Conservation (phyloP, 2,329 filamentous ascomycete genomes). For the Thermoascus crustaceus region DNA sequence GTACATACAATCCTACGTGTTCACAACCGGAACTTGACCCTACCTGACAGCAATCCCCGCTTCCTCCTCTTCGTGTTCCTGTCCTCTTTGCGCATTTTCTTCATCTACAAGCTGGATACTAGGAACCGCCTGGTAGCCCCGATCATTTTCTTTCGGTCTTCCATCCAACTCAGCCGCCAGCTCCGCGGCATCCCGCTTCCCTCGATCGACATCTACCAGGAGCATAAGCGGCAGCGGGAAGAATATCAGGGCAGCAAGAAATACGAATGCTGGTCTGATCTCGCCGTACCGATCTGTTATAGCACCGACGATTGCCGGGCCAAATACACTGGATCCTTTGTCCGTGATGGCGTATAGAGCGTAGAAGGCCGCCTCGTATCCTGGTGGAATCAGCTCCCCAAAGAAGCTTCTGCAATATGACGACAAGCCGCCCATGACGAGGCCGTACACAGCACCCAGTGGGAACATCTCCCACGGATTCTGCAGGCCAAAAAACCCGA, state of each 20-base stretch:
- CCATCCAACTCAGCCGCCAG: slow-evolving; percentile 48
- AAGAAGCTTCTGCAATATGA: slow-evolving; percentile 89
- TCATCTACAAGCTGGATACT: slow-evolving; percentile 4
- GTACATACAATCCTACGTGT: no score
- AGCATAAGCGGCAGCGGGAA: slow-evolving; percentile 77
- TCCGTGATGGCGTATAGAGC: slow-evolving; percentile 96
- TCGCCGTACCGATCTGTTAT: slow-evolving; percentile 80
- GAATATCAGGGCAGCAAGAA: slow-evolving; percentile 75
- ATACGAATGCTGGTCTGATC: slow-evolving; percentile 84
- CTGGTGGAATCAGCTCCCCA: slow-evolving; percentile 86
- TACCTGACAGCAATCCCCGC: no score
- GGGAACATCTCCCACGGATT: slow-evolving; percentile 97
- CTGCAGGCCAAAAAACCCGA: slow-evolving; percentile 78
- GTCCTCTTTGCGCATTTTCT: no score
- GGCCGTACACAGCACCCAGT: slow-evolving; percentile 79
- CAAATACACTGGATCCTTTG: slow-evolving; percentile 90
- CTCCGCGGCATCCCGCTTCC: slow-evolving; percentile 58
- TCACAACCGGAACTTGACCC: no score
- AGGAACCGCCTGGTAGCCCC: slow-evolving; percentile 20
- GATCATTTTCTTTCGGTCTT: slow-evolving; percentile 9
- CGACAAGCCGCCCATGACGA: slow-evolving; percentile 87
- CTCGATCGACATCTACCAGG: slow-evolving; percentile 74
- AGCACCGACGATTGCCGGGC: slow-evolving; percentile 82
- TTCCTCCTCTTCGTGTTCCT: no score
- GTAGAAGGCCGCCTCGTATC: slow-evolving; percentile 92